Percentiles rank a stretch among this genome's conserved stretches.
Conservation (phyloP, 345 rosid species). For the Odontarrhena argentea region DNA sequence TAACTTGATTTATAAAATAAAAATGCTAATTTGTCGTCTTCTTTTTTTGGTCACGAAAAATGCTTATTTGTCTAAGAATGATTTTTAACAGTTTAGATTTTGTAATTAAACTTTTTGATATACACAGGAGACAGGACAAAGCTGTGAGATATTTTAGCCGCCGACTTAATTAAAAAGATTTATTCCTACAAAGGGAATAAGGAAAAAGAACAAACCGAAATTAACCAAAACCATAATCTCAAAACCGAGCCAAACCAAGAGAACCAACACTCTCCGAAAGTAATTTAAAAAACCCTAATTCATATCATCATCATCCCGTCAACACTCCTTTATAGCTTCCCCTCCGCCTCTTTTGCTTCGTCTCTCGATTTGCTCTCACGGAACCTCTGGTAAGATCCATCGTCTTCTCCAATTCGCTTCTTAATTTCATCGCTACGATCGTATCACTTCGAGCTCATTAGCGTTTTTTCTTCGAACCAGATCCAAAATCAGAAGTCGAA, state of each 20-base stretch:
- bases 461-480: conserved; percentile 43
- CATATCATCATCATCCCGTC: neutral
- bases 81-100: too few species aligned
- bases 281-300: conserved; percentile 34
- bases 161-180: too few species aligned
- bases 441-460: conserved; percentile 4
- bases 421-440: neutral
- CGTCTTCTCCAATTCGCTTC: neutral
- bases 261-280: neutral
- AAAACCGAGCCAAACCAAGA: conserved; percentile 28
- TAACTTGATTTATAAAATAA: too few species aligned
- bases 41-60: too few species aligned
- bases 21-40: too few species aligned
- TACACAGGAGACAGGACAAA: too few species aligned
- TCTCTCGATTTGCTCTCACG: conserved; percentile 36
- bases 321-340: conserved; percentile 17
- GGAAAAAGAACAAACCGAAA: neutral
- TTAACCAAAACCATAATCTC: neutral
- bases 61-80: too few species aligned
- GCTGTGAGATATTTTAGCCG: too few species aligned
- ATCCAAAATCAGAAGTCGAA: conserved; percentile 51
- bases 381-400: conserved; percentile 38
- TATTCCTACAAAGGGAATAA: neutral
- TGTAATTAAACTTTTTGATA: too few species aligned
- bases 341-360: conserved; percentile 30